Evolutionary conservation across 2,329 filamentous ascomycete species (phyloP), one percentile per base, ranked within the genome.

Genomic region (Ophiosphaerella herpotricha): DNA sequence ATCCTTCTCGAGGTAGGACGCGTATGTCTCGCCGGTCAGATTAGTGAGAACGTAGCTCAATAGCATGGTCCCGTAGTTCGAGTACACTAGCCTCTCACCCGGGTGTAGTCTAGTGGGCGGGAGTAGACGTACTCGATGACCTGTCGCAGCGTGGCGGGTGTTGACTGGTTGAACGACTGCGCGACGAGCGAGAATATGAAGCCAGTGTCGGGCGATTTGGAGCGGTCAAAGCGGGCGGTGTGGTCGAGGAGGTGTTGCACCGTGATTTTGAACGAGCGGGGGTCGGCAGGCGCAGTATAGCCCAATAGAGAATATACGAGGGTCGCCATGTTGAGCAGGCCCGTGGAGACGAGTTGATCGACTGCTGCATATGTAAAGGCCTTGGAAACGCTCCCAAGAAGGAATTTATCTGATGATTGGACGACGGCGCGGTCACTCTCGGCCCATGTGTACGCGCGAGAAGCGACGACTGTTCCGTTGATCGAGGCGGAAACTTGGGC

Each of bases 331-430:
- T 58, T 59, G 9, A 66, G 48, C 14, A 44, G 18, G 7, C 50
- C 55, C n/a, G 43, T 46, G 34, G 55, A 46, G 36, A 57, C 38
- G 13, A 64, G 47, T 9, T 52, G 40, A 21, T 55, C 39, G 24
- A 40, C 55, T 29, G 61, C 61, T 4, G 60, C 58, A 23, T 57
- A 55, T 6, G 54, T 59, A 43, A 64, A 66, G n/a, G 49, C 43
- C 46, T 64, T 66, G 33, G 52, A 59, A 11, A 61, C 53, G 39
- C 63, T 66, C 6, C 47, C 61, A 9, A 64, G 56, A 14, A 64
- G 61, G 41, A 66, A 61, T 21, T 61, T 60, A 33, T 66, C 61
- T 7, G 49, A 36, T 11, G 52, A 48, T 14, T 55, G 21, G 16
- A 59, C 57, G 8, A 58, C 32, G n/a, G 58, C 46, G 16, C 53